phyloP scores from a whole-genome alignment of 495 filamentous ascomycete genomes.

The Immersiella caudata region DNA sequence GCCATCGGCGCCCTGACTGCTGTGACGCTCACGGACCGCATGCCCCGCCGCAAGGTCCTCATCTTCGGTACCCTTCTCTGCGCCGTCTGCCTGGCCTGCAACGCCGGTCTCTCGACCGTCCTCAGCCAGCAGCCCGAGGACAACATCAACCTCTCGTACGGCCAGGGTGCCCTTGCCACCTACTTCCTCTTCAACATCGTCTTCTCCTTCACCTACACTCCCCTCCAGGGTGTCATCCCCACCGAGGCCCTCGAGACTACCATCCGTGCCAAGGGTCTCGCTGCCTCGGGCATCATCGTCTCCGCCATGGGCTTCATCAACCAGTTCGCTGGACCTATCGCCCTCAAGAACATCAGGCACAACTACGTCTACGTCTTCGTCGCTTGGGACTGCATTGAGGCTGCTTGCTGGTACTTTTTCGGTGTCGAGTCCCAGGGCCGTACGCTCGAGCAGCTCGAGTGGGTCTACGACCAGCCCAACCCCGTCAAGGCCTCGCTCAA shows the following conservation, averaged over 20 bases:
- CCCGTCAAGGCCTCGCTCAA: conserved; percentile 55
- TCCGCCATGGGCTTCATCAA: conserved; percentile 55
- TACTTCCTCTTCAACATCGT: conserved; percentile 64
- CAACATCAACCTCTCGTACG: conserved; percentile 34
- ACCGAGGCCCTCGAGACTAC: conserved; percentile 57
- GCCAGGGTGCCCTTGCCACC: conserved; percentile 47
- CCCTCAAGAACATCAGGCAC: conserved; percentile 50
- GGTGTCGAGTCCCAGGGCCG: conserved; percentile 54
- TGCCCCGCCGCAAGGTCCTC: conserved; percentile 51
- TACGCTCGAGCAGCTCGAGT: conserved; percentile 55
- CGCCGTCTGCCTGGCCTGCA: conserved; percentile 52
- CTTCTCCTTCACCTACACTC: conserved; percentile 64
- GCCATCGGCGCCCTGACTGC: conserved; percentile 50
- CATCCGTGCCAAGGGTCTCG: conserved; percentile 54
- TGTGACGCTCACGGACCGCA: conserved; percentile 44
- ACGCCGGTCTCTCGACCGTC: conserved; percentile 47
- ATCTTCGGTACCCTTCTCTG: conserved; percentile 50
- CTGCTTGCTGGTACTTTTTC: conserved; percentile 52
- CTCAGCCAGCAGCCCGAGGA: conserved; percentile 42
- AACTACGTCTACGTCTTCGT: conserved; percentile 56
- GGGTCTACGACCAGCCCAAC: conserved; percentile 53
- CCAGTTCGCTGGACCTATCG: conserved; percentile 54
- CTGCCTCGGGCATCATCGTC: conserved; percentile 48
- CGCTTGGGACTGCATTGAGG: conserved; percentile 49
- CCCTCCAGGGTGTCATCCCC: conserved; percentile 62